Conservation (phyloP, 441 rosid genomes). For the Aleurites moluccanus region DNA sequence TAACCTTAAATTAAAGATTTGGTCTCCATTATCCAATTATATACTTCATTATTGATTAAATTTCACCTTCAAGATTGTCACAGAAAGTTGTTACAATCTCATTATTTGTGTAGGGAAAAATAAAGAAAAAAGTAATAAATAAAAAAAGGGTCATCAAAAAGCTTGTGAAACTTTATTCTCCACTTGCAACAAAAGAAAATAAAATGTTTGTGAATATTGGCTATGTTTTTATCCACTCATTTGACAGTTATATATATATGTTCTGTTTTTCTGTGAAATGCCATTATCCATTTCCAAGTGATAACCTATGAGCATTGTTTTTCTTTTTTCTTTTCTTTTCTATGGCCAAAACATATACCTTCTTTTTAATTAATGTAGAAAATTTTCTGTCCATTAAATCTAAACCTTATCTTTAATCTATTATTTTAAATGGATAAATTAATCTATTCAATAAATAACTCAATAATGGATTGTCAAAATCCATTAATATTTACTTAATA, state of each 20-base stretch:
- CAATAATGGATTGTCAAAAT: too few species aligned
- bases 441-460: too few species aligned
- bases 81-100: constrained; percentile 30
- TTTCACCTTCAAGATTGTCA: constrained; percentile 21
- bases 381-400: too few species aligned
- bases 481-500: too few species aligned
- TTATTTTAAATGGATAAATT: too few species aligned
- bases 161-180: constrained; percentile 38
- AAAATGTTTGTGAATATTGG: constrained; percentile 7
- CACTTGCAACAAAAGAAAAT: constrained; percentile 7
- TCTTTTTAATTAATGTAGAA: too few species aligned
- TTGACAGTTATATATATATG: not conserved
- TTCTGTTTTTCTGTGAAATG: not conserved
- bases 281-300: not conserved
- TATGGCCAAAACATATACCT: not conserved
- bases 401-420: too few species aligned
- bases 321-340: not conserved
- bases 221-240: not conserved
- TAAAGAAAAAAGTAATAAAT: not conserved
- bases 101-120: constrained; percentile 1
- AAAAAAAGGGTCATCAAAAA: constrained; percentile 14
- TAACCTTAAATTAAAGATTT: constrained; percentile 10
- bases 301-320: not conserved
- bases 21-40: constrained; percentile 1
- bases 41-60: not conserved